These are phyloP conservation scores for Coemansia sp. DNA, from an alignment of 192 early-diverging fungal genomes.

Conservation along the genomic window DNA sequence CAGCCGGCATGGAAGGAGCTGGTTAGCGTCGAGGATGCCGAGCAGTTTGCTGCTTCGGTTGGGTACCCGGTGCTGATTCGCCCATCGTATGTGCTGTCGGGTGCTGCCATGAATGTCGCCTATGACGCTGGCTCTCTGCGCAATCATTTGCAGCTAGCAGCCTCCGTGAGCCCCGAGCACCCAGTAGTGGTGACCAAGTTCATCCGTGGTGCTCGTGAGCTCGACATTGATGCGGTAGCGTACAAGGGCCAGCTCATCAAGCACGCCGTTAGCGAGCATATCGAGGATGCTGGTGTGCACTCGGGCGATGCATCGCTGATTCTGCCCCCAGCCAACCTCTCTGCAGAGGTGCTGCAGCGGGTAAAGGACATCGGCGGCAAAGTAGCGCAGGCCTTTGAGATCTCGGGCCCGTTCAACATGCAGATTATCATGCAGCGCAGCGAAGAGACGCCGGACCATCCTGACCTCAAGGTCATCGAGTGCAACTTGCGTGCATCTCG, in stretches of 20 bases:
- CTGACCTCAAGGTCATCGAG: conserved; percentile 93
- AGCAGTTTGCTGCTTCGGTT: conserved; percentile 84
- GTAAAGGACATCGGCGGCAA: conserved; percentile 80
- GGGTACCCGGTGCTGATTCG: conserved; percentile 95
- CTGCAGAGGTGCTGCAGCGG: conserved; percentile 69
- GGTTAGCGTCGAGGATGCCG: conserved; percentile 80
- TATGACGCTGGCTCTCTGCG: conserved; percentile 83
- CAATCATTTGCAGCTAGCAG: conserved; percentile 83
- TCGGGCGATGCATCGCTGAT: conserved; percentile 97
- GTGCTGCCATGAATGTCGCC: conserved; percentile 97
- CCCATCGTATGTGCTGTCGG: conserved; percentile 98
- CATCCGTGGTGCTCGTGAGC: conserved; percentile 96
- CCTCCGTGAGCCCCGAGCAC: conserved; percentile 85
- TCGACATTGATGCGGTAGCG: conserved; percentile 98
- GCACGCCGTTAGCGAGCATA: conserved; percentile 96
- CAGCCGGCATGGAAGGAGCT: conserved; percentile 97
- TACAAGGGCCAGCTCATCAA: conserved; percentile 85
- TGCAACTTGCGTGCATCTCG: conserved; percentile 96
- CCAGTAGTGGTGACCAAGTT: conserved; percentile 98
- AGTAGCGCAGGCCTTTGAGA: conserved; percentile 89
- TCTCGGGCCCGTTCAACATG: conserved; percentile 95
- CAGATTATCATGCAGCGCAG: conserved; percentile 99
- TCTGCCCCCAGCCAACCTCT: conserved; percentile 72
- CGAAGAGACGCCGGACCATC: conserved; percentile 58
- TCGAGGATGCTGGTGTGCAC: conserved; percentile 99